Base-by-base conservation (phyloP, 345 rosid species). In the Gynandropsis gynandra region DNA sequence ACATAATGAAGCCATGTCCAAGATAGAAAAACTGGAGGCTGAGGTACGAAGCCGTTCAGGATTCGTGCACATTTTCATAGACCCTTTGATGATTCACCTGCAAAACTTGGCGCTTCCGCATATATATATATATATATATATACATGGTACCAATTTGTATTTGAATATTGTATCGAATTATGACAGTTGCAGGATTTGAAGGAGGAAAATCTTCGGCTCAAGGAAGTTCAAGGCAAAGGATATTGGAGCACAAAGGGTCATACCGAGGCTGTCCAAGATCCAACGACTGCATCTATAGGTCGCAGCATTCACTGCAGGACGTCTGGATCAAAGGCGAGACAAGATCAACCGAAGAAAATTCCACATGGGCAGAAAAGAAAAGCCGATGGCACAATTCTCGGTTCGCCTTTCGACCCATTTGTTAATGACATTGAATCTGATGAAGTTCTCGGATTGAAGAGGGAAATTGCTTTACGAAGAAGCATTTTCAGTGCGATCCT, bases 401-500 rank as follows among this genome's bases (percentile, higher is more conserved):
- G 61, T 0, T 71, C 56, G 6, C 52, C 76, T 36, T 46, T 71
- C 40, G 50, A 69, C 37, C 64, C 73, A 3, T 61, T 64, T 39
- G 39, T 42, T 16, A 63, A 67, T 0, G 63, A 51, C 3, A 39
- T 53, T 5, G 31, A 16, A 1, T 55, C 62, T 13, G 56, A 57
- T 35, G 47, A 51, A 17, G 48, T 52, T 35, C 47, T 73, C 1
- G 56, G 63, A 56, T 62, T 64, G 45, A 74, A 68, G 35, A 74
- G 81, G 47, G 69, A 50, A n/a, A 47, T 68, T 35, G 96, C 85
- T 1, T 43, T 87, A 50, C 68, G 65, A 1, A 85, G 80, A 59
- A 72, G 80, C 16, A 29, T 84, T 33, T 82, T 87, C 42, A 81
- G 95, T 35, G 81, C 77, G 4, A 16, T 71, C 36, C 64, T 87